phyloP scores from a whole-genome alignment of 352 stramenopile genomes.

The Globisporangium spinosum region DNA sequence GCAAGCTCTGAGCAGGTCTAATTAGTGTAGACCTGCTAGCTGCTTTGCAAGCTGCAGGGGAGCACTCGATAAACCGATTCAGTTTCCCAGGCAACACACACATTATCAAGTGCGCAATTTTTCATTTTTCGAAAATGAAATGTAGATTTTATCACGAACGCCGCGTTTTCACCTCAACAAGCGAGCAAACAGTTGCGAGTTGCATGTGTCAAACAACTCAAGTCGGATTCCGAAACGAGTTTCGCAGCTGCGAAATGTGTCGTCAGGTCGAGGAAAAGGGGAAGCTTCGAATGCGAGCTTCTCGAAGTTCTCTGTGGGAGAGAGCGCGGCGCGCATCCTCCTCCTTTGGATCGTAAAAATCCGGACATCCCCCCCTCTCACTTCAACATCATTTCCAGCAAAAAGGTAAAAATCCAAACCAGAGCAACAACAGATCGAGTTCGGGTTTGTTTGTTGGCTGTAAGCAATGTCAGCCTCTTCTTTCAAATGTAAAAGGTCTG shows the following conservation, averaged over 20 bases:
- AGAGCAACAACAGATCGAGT: not conserved
- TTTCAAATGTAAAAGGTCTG: not conserved
- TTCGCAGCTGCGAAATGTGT: slow-evolving; percentile 1
- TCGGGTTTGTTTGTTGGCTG: not conserved
- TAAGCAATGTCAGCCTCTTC: not conserved
- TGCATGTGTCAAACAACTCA: not conserved
- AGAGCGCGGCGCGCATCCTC: not conserved
- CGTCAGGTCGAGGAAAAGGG: slow-evolving; percentile 8
- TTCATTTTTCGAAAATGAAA: not conserved
- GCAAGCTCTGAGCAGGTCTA: no score
- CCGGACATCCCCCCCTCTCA: not conserved
- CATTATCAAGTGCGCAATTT: not conserved
- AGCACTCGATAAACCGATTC: no score
- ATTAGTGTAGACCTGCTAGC: no score
- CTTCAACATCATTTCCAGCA: slow-evolving; percentile 4
- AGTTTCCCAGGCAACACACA: no score
- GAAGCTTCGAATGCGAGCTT: not conserved
- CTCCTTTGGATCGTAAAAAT: not conserved
- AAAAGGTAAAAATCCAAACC: not conserved
- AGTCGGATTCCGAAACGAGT: not conserved
- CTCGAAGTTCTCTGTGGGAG: slow-evolving; percentile 3
- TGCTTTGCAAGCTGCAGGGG: no score
- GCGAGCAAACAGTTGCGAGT: not conserved
- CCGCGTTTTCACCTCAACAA: not conserved
- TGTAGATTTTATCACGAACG: not conserved